Conservation (phyloP, 768 basidiomycete genomes). For the Boletus vermiculosoides region DNA sequence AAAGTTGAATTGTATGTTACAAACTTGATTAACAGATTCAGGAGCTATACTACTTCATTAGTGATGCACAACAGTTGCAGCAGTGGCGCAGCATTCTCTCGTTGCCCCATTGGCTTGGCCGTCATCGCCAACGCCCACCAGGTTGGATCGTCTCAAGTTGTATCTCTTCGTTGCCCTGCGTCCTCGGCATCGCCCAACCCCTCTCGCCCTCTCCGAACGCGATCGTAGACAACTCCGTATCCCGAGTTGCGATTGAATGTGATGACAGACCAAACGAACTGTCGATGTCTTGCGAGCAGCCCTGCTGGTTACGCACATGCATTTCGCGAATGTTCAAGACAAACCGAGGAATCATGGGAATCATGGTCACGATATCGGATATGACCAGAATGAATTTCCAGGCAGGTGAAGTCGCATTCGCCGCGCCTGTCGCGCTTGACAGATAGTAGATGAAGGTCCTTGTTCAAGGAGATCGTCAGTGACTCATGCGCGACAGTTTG, state of each 20-base stretch:
- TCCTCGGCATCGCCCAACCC: background rate
- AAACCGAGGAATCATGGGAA: background rate
- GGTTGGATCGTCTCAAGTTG: background rate
- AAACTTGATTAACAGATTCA: background rate
- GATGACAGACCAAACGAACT: background rate
- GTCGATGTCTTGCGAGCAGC: background rate
- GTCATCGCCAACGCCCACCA: background rate
- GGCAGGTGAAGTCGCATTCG: background rate
- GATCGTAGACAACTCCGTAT: background rate
- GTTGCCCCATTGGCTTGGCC: background rate
- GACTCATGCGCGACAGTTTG: background rate
- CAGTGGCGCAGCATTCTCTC: too few relatives aligned
- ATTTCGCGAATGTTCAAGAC: background rate
- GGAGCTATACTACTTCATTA: background rate
- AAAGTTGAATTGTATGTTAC: background rate
- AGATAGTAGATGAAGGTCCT: background rate
- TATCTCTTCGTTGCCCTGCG: background rate
- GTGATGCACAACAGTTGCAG: too few relatives aligned
- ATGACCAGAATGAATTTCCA: background rate
- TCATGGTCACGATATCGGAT: too few relatives aligned
- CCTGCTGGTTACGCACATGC: background rate
- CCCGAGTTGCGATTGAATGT: background rate
- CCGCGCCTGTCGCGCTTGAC: too few relatives aligned
- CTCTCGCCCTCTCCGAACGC: background rate
- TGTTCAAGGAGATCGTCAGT: background rate